These are phyloP conservation scores for Cymodocea nodosa DNA, from an alignment of 116 monocot species.

Conservation along the genomic window DNA sequence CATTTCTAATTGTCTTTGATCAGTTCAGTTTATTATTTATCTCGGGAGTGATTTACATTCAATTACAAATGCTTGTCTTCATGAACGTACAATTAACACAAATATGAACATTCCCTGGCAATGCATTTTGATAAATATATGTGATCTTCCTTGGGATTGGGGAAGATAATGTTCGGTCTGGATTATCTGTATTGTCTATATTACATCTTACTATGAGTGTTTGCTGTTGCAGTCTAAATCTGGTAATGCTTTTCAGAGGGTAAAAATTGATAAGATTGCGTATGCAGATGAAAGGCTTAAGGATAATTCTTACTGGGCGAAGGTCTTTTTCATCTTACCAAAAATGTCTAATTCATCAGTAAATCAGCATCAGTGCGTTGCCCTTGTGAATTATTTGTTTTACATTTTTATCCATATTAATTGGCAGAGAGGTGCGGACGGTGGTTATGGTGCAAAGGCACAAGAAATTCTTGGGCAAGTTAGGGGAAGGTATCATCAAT, in stretches of 20 bases:
- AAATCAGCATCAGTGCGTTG: too few relatives aligned
- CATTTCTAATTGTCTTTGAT: too few relatives aligned
- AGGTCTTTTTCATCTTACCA: slow-evolving; percentile 29
- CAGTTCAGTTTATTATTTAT: too few relatives aligned
- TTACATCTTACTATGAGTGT: not conserved
- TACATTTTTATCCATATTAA: slow-evolving; percentile 2
- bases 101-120: too few relatives aligned
- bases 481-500: slow-evolving; percentile 58
- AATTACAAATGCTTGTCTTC: too few relatives aligned
- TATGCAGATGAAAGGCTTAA: slow-evolving; percentile 66
- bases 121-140: too few relatives aligned
- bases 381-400: not conserved
- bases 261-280: slow-evolving; percentile 52
- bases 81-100: too few relatives aligned
- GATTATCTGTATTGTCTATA: too few relatives aligned
- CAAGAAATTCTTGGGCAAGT: slow-evolving; percentile 97
- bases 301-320: slow-evolving; percentile 97
- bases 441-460: slow-evolving; percentile 93
- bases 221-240: slow-evolving; percentile 37
- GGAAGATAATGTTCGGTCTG: too few relatives aligned
- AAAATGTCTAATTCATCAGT: not conserved
- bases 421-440: slow-evolving; percentile 63
- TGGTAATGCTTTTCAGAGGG: slow-evolving; percentile 60
- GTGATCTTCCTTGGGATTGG: too few relatives aligned
- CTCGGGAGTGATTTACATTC: too few relatives aligned